These are phyloP conservation scores for Dacryopinax primogenitus DNA, from an alignment of 768 basidiomycete genomes.

Conservation along the genomic window DNA sequence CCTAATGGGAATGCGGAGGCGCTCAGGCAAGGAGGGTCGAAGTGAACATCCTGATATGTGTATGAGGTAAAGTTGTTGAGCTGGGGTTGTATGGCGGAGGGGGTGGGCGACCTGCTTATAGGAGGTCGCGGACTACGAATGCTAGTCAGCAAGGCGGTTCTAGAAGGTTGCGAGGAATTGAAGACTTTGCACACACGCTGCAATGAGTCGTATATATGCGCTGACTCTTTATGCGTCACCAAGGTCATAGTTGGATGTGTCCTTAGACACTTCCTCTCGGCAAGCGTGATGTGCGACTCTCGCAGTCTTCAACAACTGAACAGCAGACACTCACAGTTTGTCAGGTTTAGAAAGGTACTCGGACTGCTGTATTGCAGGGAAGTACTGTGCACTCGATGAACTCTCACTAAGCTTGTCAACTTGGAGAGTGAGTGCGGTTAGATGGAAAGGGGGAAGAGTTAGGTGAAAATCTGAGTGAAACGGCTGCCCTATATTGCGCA, in stretches of 20 bases:
- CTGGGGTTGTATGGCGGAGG: not conserved
- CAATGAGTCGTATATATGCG: constrained; percentile 2
- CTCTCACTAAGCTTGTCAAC: not conserved
- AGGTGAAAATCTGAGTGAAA: not conserved
- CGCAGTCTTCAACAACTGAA: not conserved
- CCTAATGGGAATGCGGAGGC: not conserved
- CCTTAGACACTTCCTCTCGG: constrained; percentile 4
- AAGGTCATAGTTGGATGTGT: not conserved
- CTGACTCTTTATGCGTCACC: not conserved
- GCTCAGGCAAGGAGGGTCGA: not conserved
- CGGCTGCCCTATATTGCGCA: not conserved
- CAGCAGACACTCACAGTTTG: not conserved
- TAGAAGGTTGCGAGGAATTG: not conserved
- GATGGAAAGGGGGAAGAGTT: not conserved
- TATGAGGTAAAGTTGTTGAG: not conserved
- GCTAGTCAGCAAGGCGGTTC: not conserved
- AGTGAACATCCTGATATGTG: not conserved
- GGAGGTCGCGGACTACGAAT: not conserved
- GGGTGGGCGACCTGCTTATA: constrained; percentile 6
- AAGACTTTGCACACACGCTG: not conserved
- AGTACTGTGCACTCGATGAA: not conserved
- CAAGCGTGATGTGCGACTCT: not conserved
- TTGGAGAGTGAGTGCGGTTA: not conserved
- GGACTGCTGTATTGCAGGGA: not conserved
- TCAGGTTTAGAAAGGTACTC: not conserved